Evolutionary conservation across 2,329 filamentous ascomycete species (phyloP).

Genomic region (Aspergillus felis): DNA sequence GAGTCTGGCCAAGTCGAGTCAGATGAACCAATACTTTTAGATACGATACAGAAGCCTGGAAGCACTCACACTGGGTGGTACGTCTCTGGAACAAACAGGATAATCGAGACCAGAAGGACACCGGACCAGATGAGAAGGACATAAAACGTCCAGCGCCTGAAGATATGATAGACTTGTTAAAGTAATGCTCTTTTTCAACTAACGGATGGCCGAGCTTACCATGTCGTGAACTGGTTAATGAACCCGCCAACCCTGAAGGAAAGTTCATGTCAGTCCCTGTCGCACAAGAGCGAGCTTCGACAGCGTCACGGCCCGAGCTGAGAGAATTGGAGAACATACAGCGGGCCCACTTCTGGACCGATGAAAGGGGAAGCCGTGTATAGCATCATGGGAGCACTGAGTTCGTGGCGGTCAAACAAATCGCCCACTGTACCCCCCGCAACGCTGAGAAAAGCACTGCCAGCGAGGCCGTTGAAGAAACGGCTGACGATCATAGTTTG

Average conservation of each 20-base stretch:
- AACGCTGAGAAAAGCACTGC: conserved; percentile 59
- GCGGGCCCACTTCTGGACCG: conserved; percentile 54
- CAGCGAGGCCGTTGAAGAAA: conserved; percentile 58
- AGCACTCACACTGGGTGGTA: conserved; percentile 57
- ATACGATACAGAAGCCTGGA: background rate
- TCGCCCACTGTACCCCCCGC: conserved; percentile 84
- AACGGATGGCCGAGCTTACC: conserved; percentile 38
- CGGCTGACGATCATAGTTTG: conserved; percentile 71
- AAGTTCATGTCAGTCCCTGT: conserved; percentile 8
- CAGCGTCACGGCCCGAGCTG: background rate
- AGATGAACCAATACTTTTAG: conserved; percentile 42
- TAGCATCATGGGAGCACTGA: conserved; percentile 79
- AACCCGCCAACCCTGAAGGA: conserved; percentile 63
- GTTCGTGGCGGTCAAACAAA: conserved; percentile 63
- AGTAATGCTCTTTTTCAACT: background rate
- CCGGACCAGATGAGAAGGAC: conserved; percentile 77
- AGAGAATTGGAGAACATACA: conserved; percentile 28
- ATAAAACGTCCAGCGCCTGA: conserved; percentile 75
- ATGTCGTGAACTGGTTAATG: conserved; percentile 70
- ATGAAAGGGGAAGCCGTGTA: conserved; percentile 63
- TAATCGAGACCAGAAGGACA: conserved; percentile 60
- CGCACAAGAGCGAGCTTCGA: background rate
- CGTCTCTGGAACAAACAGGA: conserved; percentile 78
- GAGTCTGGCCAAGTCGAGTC: conserved; percentile 36
- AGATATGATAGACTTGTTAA: conserved; percentile 7